Conservation (phyloP, 768 basidiomycete genomes). For the Panaeolus papilionaceus region DNA sequence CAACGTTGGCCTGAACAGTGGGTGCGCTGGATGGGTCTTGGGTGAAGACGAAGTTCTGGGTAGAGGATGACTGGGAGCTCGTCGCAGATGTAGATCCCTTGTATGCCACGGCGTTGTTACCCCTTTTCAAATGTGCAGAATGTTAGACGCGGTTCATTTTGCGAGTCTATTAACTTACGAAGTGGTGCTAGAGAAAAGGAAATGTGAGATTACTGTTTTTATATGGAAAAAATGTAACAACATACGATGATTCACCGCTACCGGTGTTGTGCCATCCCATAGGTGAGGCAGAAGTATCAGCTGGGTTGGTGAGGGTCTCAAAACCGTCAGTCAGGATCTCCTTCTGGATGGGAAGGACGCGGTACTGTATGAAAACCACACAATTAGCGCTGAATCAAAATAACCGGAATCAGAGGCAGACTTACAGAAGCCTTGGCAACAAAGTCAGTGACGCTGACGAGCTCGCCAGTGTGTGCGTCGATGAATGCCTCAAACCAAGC, state of each 20-base stretch:
- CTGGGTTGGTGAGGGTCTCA: slow-evolving; percentile 50
- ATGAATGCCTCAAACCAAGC: slow-evolving; percentile 65
- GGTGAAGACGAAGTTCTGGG: slow-evolving; percentile 46
- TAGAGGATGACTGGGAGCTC: slow-evolving; percentile 42
- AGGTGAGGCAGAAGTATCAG: slow-evolving; percentile 56
- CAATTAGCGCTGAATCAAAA: background rate
- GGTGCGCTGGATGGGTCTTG: slow-evolving; percentile 38
- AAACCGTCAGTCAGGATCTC: slow-evolving; percentile 53
- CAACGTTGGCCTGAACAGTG: slow-evolving; percentile 47
- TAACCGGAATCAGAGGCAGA: background rate
- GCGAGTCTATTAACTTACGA: slow-evolving; percentile 25
- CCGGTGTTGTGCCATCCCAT: slow-evolving; percentile 43
- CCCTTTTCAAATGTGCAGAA: slow-evolving; percentile 15
- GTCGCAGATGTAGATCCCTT: slow-evolving; percentile 32
- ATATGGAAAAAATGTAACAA: background rate
- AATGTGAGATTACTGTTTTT: background rate
- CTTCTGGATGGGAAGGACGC: slow-evolving; percentile 51
- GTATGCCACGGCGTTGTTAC: slow-evolving; percentile 37
- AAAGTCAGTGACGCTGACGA: slow-evolving; percentile 61
- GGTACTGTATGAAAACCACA: slow-evolving; percentile 37
- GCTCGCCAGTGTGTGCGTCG: slow-evolving; percentile 57
- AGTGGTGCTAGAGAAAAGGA: slow-evolving; percentile 20
- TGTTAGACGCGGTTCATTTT: background rate
- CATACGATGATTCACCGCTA: slow-evolving; percentile 31
- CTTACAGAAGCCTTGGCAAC: slow-evolving; percentile 49